Evolutionary conservation across 140 eudicot genomes (phyloP).

Genomic region (Senecio squalidus): DNA sequence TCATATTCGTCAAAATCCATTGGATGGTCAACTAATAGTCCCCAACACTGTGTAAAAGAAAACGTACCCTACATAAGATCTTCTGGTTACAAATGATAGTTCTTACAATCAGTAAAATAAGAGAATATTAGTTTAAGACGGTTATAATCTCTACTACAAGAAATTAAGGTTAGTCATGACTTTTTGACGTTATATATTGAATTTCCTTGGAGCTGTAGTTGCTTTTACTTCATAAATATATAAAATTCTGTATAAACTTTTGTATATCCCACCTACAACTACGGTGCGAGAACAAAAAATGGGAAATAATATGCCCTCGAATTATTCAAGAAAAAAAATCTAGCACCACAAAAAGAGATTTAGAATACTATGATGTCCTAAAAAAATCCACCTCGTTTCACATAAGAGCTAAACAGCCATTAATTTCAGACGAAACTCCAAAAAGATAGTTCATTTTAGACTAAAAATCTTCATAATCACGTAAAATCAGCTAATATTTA

Average conservation of each 20-base stretch:
- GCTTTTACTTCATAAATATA: neutral
- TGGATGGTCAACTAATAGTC: slow-evolving; percentile 7
- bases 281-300: neutral
- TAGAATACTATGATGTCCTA: no score
- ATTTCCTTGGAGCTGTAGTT: neutral
- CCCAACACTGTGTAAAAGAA: slow-evolving; percentile 14
- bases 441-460: neutral
- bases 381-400: neutral
- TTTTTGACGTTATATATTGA: neutral
- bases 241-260: neutral
- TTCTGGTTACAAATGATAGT: slow-evolving; percentile 5
- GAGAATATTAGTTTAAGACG: neutral
- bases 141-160: neutral
- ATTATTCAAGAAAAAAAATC: no score
- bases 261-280: neutral
- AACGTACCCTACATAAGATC: neutral
- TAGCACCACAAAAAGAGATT: no score
- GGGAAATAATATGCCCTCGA: no score
- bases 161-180: neutral
- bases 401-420: neutral
- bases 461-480: slow-evolving; percentile 3
- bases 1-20: slow-evolving; percentile 97
- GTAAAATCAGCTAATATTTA: neutral
- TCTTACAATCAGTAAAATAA: neutral
- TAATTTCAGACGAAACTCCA: neutral